Evolutionary conservation across 805 yeast genomes (phyloP), one percentile per base, ranked within the genome.

Genomic region (Starmerella tilneyi): DNA sequence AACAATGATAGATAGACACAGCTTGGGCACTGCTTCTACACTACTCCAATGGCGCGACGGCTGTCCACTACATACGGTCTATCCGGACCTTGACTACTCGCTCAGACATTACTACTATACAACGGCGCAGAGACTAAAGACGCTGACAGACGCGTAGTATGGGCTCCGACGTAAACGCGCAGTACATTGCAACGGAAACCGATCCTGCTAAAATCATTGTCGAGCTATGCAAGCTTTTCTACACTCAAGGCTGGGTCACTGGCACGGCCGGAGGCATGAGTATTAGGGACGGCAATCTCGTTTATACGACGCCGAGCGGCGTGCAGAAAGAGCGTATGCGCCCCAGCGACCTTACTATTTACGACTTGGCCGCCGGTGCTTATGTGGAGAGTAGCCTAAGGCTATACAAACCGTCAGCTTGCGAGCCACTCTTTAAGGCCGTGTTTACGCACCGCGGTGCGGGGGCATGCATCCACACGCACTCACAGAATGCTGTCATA

Each of bases 201-300:
- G 89, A 82, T 60, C 94, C 96, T 0, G 94, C 94, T 2, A 79
- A 81, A 56, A 67, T 82, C 55, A 84, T 88, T 50, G 85, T 94
- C 61, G 82, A 81, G 48, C 70, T 88, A 24, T 86, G 96, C 60
- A 69, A 75, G 42, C 65, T 73, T 15, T 84, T 89, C 60, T 89
- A 81, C 61, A 70, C 74, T 54, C 81, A 81, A 58, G 81, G 83
- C 41, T 86, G 96, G 95, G 89, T 84, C 55, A 79, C 95, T 0
- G 96, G 96, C 3, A 89, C 97, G 1, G 96, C 95, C 3, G 97
- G 96, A 26, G 96, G 96, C 3, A 80, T 89, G 56, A 81, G 94
- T 26, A 80, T 88, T 41, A 65, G 79, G 44, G 70, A 74, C 40
- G 66, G 60, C 45, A 70, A 76, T 49, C 56, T 66, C 17, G 75